Percentiles rank a stretch among this genome's conserved stretches.
Conservation (phyloP, 148 eudicot species). For the Rhododendron henanense region DNA sequence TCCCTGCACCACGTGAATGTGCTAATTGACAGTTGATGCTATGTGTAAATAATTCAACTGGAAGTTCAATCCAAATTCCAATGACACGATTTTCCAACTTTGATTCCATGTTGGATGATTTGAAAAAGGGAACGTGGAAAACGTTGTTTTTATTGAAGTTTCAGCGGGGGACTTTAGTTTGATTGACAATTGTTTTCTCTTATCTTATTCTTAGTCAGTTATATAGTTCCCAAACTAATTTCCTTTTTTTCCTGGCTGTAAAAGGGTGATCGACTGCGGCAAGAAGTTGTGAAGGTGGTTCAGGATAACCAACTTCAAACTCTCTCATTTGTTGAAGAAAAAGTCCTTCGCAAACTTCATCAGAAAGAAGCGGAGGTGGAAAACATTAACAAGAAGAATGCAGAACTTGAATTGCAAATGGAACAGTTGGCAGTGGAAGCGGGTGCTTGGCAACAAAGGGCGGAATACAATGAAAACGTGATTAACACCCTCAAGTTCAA, state of each 20-base stretch:
- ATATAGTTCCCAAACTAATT: not conserved
- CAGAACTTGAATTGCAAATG: constrained; percentile 45
- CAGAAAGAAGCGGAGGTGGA: constrained; percentile 52
- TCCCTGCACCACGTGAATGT: not conserved
- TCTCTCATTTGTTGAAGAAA: constrained; percentile 47
- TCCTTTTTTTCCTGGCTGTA: not conserved
- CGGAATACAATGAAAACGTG: constrained; percentile 45
- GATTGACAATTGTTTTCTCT: not conserved
- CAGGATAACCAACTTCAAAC: constrained; percentile 51
- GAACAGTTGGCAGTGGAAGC: constrained; percentile 50
- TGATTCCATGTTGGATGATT: not conserved
- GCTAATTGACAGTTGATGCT: not conserved
- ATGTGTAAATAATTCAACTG: not conserved
- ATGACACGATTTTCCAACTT: not conserved
- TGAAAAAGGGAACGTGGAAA: not conserved
- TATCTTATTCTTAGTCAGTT: not conserved
- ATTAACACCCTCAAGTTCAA: constrained; percentile 46
- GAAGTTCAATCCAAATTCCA: not conserved
- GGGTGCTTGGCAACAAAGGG: constrained; percentile 54
- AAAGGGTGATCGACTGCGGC: constrained; percentile 53
- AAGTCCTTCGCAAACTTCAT: constrained; percentile 37
- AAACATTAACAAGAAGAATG: constrained; percentile 41
- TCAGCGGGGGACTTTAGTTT: not conserved
- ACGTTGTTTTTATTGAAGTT: not conserved
- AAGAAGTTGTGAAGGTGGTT: constrained; percentile 46